Base-by-base conservation (phyloP, 2,329 filamentous ascomycete species). In the Talaromyces sp. region DNA sequence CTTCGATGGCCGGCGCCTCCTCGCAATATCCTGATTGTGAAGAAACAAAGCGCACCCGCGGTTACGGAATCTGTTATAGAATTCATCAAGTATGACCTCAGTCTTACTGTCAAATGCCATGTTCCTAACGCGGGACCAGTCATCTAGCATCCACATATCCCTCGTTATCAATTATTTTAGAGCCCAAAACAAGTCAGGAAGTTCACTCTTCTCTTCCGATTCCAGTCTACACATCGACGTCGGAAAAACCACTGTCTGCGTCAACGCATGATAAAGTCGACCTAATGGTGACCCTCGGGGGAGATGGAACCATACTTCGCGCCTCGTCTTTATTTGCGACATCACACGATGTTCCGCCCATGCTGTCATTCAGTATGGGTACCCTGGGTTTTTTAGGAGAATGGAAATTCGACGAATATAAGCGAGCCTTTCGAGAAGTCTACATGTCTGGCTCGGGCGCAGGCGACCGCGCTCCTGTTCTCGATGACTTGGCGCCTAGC, bases 311-410 rank as follows among this genome's bases (percentile, higher is more conserved):
- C 2, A 94, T 97, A 62, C 79, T 97, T 56, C 90, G 91, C 66
- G 93, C 93, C 0, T 90, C 92, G 2, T 93, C 90, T 62, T 84
- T 97, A 5, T 98, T 96, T 79, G 92, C 92, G 66, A 89, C 91
- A 43, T 88, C 91, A 52, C 83, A 86, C 2, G 87, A 88, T 50
- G 94, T 99, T 0, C 95, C 95, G 0, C 95, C 95, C 0, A 90
- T 99, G 39, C 82, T 99, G 8, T 93, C 92, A 1, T 99, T 99
- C 74, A 96, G 93, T 75, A 97, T 99, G 92, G 95, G 95, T 6
- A 96, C 94, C 0, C 82, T 99, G 0, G 95, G 95, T 0, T 99
- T 99, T 70, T 81, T 99, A 8, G 93, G 94, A 16, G 94, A 98
- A 78, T 99, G 94, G 93, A 96, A 95, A 72, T 98, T 98, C 75